A percentile compares a stretch with the other conserved stretches of the same genome.
Evolutionary conservation across 2,329 filamentous ascomycete genomes (phyloP).

Genomic region (Talaromyces sp.): DNA sequence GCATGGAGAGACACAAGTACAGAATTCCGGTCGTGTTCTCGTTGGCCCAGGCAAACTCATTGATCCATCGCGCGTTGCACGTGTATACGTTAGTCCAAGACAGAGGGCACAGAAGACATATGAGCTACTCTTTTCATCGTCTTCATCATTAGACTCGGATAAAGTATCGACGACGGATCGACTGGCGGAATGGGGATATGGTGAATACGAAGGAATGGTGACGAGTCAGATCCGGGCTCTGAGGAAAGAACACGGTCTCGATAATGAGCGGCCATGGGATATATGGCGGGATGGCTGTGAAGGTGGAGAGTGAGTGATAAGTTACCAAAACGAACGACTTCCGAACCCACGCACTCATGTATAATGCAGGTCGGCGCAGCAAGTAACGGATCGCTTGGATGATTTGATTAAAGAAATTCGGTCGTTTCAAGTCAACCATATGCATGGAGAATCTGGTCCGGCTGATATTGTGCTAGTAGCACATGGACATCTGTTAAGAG

Average conservation of each 20-base stretch:
- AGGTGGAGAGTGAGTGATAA: slow-evolving; percentile 48
- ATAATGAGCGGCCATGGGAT: slow-evolving; percentile 48
- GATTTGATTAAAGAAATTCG: slow-evolving; percentile 39
- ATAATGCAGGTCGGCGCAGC: slow-evolving; percentile 24
- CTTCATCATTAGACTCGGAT: slow-evolving; percentile 1
- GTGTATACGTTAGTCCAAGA: slow-evolving; percentile 49
- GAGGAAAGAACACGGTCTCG: slow-evolving; percentile 46
- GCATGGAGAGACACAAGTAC: slow-evolving; percentile 43
- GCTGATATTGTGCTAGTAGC: slow-evolving; percentile 38
- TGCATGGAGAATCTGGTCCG: slow-evolving; percentile 35
- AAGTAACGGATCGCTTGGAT: slow-evolving; percentile 41
- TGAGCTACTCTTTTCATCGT: slow-evolving; percentile 36
- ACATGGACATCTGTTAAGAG: slow-evolving; percentile 44
- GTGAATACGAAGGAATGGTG: slow-evolving; percentile 56
- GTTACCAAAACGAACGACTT: not conserved
- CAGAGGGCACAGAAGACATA: slow-evolving; percentile 47
- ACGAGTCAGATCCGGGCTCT: slow-evolving; percentile 46
- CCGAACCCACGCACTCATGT: not conserved
- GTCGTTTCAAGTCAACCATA: slow-evolving; percentile 35
- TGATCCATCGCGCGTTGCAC: slow-evolving; percentile 45
- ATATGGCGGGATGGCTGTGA: slow-evolving; percentile 58
- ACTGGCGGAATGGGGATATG: slow-evolving; percentile 60
- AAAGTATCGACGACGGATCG: slow-evolving; percentile 48
- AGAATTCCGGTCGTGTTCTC: slow-evolving; percentile 40
- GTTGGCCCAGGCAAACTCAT: slow-evolving; percentile 50